phyloP scores from a whole-genome alignment of 495 filamentous ascomycete species.

The Annulohypoxylon stygium region DNA sequence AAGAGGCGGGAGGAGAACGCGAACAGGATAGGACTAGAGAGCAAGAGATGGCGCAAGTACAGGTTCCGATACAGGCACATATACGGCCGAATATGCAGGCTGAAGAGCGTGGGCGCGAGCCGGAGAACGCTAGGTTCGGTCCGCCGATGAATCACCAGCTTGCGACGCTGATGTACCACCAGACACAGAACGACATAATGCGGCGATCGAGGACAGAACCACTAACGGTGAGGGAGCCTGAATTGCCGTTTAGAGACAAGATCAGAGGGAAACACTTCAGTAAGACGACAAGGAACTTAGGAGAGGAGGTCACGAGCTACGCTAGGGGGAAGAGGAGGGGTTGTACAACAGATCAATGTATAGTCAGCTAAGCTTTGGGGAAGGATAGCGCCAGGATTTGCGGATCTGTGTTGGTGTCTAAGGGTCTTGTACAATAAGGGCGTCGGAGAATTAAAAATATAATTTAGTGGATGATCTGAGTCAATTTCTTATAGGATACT shows the following conservation, averaged over 20 bases:
- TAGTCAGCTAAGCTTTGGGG: background rate
- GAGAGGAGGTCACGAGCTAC: background rate
- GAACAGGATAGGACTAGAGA: background rate
- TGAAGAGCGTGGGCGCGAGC: background rate
- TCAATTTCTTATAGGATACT: too few species aligned
- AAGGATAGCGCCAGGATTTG: background rate
- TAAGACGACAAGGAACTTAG: conserved; percentile 1
- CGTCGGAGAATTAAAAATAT: too few species aligned
- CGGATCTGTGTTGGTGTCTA: too few species aligned
- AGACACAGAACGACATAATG: conserved; percentile 13
- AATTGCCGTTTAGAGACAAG: conserved; percentile 13
- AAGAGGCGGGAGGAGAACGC: background rate
- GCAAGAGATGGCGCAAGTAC: background rate
- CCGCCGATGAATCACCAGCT: background rate
- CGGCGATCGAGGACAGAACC: background rate
- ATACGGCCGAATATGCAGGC: background rate
- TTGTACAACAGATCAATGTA: background rate
- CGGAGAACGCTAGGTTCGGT: background rate
- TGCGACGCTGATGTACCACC: conserved; percentile 25
- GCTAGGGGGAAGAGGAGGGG: background rate
- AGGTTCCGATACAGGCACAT: background rate
- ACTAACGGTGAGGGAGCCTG: background rate
- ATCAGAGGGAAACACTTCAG: conserved; percentile 14
- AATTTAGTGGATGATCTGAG: too few species aligned
- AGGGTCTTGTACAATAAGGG: too few species aligned